phyloP scores from a whole-genome alignment of 2,329 filamentous ascomycete species.

The Aaosphaeria arxii region DNA sequence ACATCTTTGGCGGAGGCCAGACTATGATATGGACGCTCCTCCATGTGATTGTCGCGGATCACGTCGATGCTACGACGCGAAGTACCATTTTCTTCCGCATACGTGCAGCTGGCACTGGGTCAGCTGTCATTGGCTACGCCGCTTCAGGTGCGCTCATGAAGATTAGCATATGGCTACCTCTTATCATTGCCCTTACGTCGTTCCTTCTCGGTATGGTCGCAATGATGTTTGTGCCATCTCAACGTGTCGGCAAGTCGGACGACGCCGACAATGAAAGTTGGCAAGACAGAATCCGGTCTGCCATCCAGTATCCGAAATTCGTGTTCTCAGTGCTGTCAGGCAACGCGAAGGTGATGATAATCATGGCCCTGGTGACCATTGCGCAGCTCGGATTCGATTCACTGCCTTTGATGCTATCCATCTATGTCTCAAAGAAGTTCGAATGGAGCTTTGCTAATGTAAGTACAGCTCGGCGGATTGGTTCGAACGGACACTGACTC shows the following conservation, averaged over 20 bases:
- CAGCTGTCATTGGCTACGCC: constrained; percentile 9
- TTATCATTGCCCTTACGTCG: not conserved
- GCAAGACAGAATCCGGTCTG: not conserved
- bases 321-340: not conserved
- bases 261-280: not conserved
- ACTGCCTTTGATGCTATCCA: constrained; percentile 12
- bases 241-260: not conserved
- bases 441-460: constrained; percentile 15
- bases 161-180: not conserved
- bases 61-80: not conserved
- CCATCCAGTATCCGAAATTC: not conserved
- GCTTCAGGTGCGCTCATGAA: constrained; percentile 10
- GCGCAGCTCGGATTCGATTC: constrained; percentile 16
- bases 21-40: not conserved
- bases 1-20: not conserved
- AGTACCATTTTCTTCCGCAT: constrained; percentile 6
- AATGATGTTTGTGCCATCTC: not conserved
- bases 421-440: constrained; percentile 17
- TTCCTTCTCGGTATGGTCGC: not conserved
- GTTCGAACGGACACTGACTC: not conserved
- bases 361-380: constrained; percentile 11
- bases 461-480: constrained; percentile 2
- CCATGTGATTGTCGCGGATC: not conserved
- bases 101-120: constrained; percentile 4
- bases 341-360: not conserved